Base-by-base conservation (phyloP, 345 rosid genomes). In the Eucalyptus camaldulensis region DNA sequence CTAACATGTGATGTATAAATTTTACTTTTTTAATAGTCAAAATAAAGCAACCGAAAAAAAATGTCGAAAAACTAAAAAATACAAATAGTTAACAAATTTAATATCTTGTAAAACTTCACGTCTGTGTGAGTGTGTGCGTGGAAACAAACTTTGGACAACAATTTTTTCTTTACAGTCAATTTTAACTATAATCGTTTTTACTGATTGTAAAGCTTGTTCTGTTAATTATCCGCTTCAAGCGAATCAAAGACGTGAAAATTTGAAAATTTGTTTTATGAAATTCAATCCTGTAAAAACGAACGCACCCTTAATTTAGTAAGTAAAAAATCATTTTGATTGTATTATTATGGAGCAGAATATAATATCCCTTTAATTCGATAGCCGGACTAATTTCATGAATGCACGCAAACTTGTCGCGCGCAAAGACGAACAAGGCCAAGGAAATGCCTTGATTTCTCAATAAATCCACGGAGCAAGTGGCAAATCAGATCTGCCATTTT, bases 51-150 rank as follows among this genome's bases (percentile, higher is more conserved):
- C 44, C 43, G 21, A 69, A 33, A 17, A 33, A 5, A 43, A 6
- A 16, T 10, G 44, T 17, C 25, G 0, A 19, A 33, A 11, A 6
- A 25, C 6, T 16, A 69, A 31, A 69, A 33, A 8, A 69, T 33
- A 6, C 0, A 8, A 67, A 67, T 67, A 8, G 37, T 67, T 31
- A 67, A 31, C 43, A 15, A 4, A 67, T 67, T 17, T 31, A 31
- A 67, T 31, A 2, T 31, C 24, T 67, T 10, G 11, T 67, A 15
- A 31, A 65, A 67, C 80, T 65, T n/a, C 37, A 65, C 21, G 10
- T 14, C 5, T 0, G 19, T 2, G 21, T 14, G 10, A 4, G 37
- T 7, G 3, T 7, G 72, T 8, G 19, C 8, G 76, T 14, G 76
- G 40, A n/a, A 65, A n/a, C 19, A 65, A 65, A 14, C 21, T 65